These are phyloP conservation scores for Aspergillus pseudoglaucus DNA, from an alignment of 2,329 filamentous ascomycete genomes.

Conservation along the genomic window DNA sequence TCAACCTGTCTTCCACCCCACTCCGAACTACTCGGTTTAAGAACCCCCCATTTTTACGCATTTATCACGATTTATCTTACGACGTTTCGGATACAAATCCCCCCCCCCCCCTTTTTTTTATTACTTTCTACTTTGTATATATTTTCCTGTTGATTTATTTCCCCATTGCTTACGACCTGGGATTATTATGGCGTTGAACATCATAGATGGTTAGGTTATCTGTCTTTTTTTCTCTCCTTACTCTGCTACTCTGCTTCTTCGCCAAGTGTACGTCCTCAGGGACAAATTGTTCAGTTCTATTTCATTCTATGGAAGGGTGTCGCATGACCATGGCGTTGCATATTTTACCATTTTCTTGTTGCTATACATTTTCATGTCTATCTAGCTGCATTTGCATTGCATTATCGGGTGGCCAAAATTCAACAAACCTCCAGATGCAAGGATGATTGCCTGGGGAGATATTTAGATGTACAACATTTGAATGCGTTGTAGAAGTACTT, in stretches of 20 bases:
- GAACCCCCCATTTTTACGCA: slow-evolving; percentile 1
- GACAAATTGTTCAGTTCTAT: background rate
- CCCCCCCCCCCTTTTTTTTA: no score
- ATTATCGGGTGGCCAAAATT: slow-evolving; percentile 2
- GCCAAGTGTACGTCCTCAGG: background rate
- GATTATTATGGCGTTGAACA: slow-evolving; percentile 16
- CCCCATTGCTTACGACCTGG: slow-evolving; percentile 9
- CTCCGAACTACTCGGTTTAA: slow-evolving; percentile 23
- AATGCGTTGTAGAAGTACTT: no score
- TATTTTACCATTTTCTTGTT: slow-evolving; percentile 2
- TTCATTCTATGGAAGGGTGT: no score
- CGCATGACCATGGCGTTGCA: slow-evolving; percentile 2
- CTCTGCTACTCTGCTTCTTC: background rate
- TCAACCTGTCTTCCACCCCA: slow-evolving; percentile 25
- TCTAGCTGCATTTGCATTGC: slow-evolving; percentile 21
- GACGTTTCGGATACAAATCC: slow-evolving; percentile 16
- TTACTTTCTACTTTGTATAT: slow-evolving; percentile 8
- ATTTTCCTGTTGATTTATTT: slow-evolving; percentile 3
- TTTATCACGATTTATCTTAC: slow-evolving; percentile 22
- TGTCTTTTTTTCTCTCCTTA: background rate
- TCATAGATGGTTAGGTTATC: slow-evolving; percentile 8
- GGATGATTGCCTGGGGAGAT: no score
- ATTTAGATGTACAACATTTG: no score
- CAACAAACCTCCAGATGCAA: background rate
- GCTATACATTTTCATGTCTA: slow-evolving; percentile 1